A percentile compares a stretch with the other conserved stretches of the same genome.
Conservation (phyloP, 2,329 filamentous ascomycete genomes). For the Albophoma yamanashiensis region DNA sequence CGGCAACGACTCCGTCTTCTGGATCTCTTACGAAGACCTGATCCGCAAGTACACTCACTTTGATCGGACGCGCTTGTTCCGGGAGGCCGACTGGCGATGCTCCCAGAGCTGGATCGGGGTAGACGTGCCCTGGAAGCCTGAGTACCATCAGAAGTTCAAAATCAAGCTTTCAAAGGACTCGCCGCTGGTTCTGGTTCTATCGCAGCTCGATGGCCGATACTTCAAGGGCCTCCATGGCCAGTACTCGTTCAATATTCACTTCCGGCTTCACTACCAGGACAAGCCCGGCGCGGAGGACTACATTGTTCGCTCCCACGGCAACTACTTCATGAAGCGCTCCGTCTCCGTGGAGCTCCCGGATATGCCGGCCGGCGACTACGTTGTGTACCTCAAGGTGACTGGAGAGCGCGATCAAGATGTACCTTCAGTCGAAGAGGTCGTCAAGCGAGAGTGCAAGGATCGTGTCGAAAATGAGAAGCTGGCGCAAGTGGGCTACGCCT, state of each 20-base stretch:
- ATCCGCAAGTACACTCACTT: conserved; percentile 51
- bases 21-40: conserved; percentile 53
- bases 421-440: conserved; percentile 43
- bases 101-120: conserved; percentile 51
- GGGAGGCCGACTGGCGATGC: conserved; percentile 44
- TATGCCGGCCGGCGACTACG: conserved; percentile 45
- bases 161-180: conserved; percentile 45
- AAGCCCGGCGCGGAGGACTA: conserved; percentile 44
- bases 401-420: conserved; percentile 32
- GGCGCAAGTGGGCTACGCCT: conserved; percentile 44
- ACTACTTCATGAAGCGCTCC: conserved; percentile 47
- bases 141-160: conserved; percentile 52
- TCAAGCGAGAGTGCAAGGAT: conserved; percentile 36
- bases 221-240: conserved; percentile 51
- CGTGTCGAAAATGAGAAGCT: conserved; percentile 47
- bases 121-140: conserved; percentile 49
- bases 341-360: conserved; percentile 46
- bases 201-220: conserved; percentile 52
- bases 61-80: conserved; percentile 52
- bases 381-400: conserved; percentile 44
- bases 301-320: conserved; percentile 46
- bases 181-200: conserved; percentile 47
- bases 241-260: conserved; percentile 40
- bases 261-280: conserved; percentile 37
- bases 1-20: conserved; percentile 52